Base-by-base conservation (phyloP, 2,329 filamentous ascomycete species). In the Cytospora mali region DNA sequence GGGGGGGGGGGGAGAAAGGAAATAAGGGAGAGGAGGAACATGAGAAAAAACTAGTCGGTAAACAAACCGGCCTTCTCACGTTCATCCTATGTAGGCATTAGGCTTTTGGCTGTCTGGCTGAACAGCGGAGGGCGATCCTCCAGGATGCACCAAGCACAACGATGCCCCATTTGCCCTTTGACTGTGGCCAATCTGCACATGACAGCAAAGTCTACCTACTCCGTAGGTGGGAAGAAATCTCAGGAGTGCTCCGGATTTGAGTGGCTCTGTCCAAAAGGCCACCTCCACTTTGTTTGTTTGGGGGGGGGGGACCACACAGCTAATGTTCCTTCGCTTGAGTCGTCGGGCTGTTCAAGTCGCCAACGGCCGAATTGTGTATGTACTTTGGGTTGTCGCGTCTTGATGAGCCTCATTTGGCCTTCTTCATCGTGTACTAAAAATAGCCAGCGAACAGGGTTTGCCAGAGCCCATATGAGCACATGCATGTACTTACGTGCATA, bases 171-270 rank as follows among this genome's bases (percentile, higher is more conserved):
- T 14, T 25, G 4, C 11, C 33, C 49, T 27, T 4, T n/a, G 6
- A 23, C 25, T 31, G 49, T 46, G 33, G 57, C 57, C 57, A 59
- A 59, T 53, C 49, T 39, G 27, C 57, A 59, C 18, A 42, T 29
- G 57, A 59, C 57, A 59, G 57, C 57, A 35, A 59, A 59, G 35
- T 59, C 35, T 59, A n/a, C n/a, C n/a, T n/a, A n/a, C n/a, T n/a
- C n/a, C n/a, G n/a, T n/a, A 49, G 25, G 57, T 25, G 25, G 50
- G 25, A 25, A 52, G 1, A 9, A 53, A 46, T 14, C 18, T 31
- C 25, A 33, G 57, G 18, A 42, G 7, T 21, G 49, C 21, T 35
- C 23, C 33, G 56, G 46, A 50, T 50, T 31, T 42, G 46, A 39
- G 46, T 58, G 56, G 56, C 56, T 58, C 56, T 27, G 18, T 18